phyloP scores from a whole-genome alignment of 108 stramenopile species.

The Nitzschia sp. region DNA sequence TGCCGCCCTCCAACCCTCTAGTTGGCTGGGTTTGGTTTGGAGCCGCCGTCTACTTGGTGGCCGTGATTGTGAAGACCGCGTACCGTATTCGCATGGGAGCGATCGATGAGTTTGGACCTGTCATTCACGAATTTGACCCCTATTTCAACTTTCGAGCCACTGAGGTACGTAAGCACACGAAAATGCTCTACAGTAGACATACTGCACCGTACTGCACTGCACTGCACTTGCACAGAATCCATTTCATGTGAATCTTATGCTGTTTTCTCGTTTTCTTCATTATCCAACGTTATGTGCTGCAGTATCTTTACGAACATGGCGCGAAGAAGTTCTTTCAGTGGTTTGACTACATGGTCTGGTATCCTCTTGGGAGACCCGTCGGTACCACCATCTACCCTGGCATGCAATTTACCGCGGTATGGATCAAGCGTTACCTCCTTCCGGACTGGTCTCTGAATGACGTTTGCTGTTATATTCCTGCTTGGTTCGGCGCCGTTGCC shows the following conservation, averaged over 20 bases:
- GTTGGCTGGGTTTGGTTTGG: conserved; percentile 63
- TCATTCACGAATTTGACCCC: conserved; percentile 99
- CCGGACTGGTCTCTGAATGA: conserved; percentile 77
- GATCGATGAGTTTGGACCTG: conserved; percentile 90
- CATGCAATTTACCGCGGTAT: conserved; percentile 95
- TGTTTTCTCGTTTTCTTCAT: too few relatives aligned
- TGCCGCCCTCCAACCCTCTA: conserved; percentile 34
- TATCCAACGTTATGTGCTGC: too few relatives aligned
- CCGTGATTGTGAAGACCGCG: conserved; percentile 55
- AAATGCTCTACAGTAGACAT: too few relatives aligned
- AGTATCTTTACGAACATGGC: conserved; percentile 82
- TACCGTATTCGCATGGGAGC: conserved; percentile 88
- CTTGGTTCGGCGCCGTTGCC: conserved; percentile 88
- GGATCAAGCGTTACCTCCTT: conserved; percentile 70
- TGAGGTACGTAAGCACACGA: conserved; percentile 53
- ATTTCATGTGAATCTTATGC: too few relatives aligned
- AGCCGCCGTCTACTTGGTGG: conserved; percentile 41
- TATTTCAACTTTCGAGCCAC: conserved; percentile 96
- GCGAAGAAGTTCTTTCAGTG: conserved; percentile 72
- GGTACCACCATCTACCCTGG: conserved; percentile 99
- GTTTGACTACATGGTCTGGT: conserved; percentile 95
- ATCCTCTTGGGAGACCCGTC: conserved; percentile 96
- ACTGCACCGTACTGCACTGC: too few relatives aligned
- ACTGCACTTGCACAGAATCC: too few relatives aligned
- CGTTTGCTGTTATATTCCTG: conserved; percentile 90